Evolutionary conservation across 164 flowering plant genomes (phyloP), one percentile per base, ranked within the genome.

Genomic region (Litsea cubeba): DNA sequence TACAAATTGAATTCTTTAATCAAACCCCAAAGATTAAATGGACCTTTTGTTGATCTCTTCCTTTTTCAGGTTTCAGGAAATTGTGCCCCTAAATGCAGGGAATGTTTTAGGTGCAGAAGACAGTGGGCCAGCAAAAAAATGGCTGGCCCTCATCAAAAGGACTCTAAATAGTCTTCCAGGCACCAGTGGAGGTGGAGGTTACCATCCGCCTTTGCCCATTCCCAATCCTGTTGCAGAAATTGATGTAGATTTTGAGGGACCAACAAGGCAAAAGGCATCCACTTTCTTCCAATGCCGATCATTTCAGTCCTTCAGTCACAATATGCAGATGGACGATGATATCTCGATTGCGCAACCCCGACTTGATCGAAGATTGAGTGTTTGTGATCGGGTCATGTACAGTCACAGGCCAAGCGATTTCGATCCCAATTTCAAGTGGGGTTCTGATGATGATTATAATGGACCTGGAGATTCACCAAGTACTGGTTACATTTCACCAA

Each of bases 71-170:
- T 94, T 96, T 85, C 99, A 96, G 79, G 99, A 95, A 82, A 89
- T 95, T 62, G 99, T 95, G 77, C 99, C 98, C 74, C 72, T 95
- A 65, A 95, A 93, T 82, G 98, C 98, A 51, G 98, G 99, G 14
- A 95, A 93, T 78, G 99, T 95, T 51, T 85, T 93, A 84, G 98
- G 99, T 26, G 84, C 97, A 49, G 98, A 93, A 82, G 93, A 91
- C 82, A 93, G 88, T 78, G 94, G 85, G 28, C 99, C 98, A 0
- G 98, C 99, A 6, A 82, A 76, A 65, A 95, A 90, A 82, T 95
- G 98, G 99, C 79, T 88, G 35, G 85, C 94, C 32, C 88, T 93
- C 14, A 89, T 95, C 23, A 78, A 91, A 63, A 88, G 79, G 76
- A 91, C 95, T 54, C 80, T 95, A 24, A 91, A 93, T 76, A 90